Evolutionary conservation across 768 basidiomycete species (phyloP), one percentile per base, ranked within the genome.

Genomic region (Obba rivulosa): DNA sequence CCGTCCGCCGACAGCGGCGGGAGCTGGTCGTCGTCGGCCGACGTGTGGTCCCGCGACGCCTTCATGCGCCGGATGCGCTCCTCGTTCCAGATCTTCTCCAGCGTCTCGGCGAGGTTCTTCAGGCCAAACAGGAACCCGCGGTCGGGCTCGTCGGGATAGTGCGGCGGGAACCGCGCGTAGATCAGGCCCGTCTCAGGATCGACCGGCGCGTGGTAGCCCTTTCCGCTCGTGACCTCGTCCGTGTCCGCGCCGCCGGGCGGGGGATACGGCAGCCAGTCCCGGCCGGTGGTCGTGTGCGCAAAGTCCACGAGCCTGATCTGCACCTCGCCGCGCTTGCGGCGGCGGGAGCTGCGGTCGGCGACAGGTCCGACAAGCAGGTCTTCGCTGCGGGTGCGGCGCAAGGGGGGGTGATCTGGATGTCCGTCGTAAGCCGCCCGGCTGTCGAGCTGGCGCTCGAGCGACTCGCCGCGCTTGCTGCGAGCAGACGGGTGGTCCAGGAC

Each of bases 291-390:
- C 44, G 96, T 97, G 62, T 97, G 95, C 11, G 95, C 96, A 69
- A 99, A 99, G 68, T 99, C 96, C 47, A 99, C 96, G 44, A 99
- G 83, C 31, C 94, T 91, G 53, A 99, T 88, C 62, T 90, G 92
- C 51, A 98, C 80, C 63, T 96, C 95, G 25, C 96, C 96, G 20
- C 90, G 73, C 62, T 84, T 87, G 49, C 83, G 80, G 45, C 79
- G 79, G n/a, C 79, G 78, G 41, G 68, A 71, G 13, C 77, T 75
- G 37, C 83, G 80, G 63, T 81, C 81, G 1, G 75, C 76, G 17
- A 81, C 72, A 21, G 87, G 79, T 5, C 85, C 85, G 16, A 78
- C 64, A 39, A 89, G 74, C 22, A 90, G 66, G 61, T 92, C 87
- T 63, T 93, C 90, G 58, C 87, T 89, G 55, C 86, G 80, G 16